These are phyloP conservation scores for Phyllosticta citribraziliensis DNA, from an alignment of 2,329 filamentous ascomycete genomes.

Conservation along the genomic window DNA sequence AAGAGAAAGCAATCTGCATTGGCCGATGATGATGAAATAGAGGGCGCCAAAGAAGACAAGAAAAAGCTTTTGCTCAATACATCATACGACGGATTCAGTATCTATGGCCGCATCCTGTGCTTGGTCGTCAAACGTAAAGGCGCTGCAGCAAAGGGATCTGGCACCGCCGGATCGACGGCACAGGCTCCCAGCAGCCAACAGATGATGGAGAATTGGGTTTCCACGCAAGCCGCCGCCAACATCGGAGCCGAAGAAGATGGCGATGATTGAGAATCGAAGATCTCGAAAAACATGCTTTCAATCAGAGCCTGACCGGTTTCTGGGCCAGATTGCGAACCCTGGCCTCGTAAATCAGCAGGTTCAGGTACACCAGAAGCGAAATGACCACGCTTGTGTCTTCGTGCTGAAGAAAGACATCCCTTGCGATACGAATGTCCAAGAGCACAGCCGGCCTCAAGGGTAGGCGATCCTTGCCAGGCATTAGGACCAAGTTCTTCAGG, in stretches of 20 bases:
- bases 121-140: slow-evolving; percentile 72
- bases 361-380: background rate
- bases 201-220: slow-evolving; percentile 35
- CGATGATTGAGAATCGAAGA: slow-evolving; percentile 19
- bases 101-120: slow-evolving; percentile 87
- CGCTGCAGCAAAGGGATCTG: slow-evolving; percentile 3
- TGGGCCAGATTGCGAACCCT: slow-evolving; percentile 15
- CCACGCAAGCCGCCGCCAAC: slow-evolving; percentile 29
- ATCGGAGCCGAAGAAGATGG: slow-evolving; percentile 24
- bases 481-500: background rate
- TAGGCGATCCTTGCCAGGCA: background rate
- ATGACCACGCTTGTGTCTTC: background rate
- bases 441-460: background rate
- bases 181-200: slow-evolving; percentile 22
- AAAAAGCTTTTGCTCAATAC: slow-evolving; percentile 85
- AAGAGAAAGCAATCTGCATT: background rate
- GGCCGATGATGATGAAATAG: slow-evolving; percentile 13
- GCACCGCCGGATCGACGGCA: slow-evolving; percentile 1
- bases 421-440: background rate
- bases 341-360: slow-evolving; percentile 6
- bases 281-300: slow-evolving; percentile 50
- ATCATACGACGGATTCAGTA: slow-evolving; percentile 88
- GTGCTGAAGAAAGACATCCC: background rate
- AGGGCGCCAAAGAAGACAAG: slow-evolving; percentile 67
- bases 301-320: slow-evolving; percentile 62